phyloP scores from a whole-genome alignment of 495 filamentous ascomycete species.

The Aspergillus campestris region DNA sequence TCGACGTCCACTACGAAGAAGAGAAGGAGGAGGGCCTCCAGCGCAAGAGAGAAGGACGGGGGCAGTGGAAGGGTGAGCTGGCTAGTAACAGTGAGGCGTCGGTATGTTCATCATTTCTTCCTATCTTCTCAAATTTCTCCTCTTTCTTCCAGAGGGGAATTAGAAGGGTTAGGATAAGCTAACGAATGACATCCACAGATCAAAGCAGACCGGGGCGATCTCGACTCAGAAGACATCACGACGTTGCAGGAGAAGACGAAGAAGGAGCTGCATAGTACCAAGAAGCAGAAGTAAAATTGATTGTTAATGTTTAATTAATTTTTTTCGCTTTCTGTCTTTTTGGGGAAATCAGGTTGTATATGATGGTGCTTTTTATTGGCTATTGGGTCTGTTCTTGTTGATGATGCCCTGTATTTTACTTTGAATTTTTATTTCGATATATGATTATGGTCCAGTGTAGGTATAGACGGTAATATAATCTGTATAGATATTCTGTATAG shows the following conservation, averaged over 20 bases:
- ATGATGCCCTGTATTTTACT: too few species aligned
- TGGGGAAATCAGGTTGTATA: too few species aligned
- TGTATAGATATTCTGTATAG: neutral
- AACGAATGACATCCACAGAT: too few species aligned
- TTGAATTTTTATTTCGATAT: too few species aligned
- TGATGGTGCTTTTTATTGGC: neutral
- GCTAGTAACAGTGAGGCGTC: conserved; percentile 74
- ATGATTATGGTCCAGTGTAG: too few species aligned
- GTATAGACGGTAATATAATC: too few species aligned
- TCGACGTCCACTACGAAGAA: conserved; percentile 46
- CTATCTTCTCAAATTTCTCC: neutral
- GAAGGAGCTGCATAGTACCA: conserved; percentile 17
- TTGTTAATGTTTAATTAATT: neutral
- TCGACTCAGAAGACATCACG: conserved; percentile 35
- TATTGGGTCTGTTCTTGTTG: neutral
- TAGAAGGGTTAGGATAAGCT: too few species aligned
- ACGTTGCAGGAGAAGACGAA: conserved; percentile 47
- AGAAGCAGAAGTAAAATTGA: conserved; percentile 8
- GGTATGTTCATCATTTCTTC: conserved; percentile 33
- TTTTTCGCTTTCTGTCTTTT: neutral
- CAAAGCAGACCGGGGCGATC: conserved; percentile 56
- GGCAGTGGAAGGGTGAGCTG: conserved; percentile 71
- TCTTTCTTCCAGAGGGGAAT: too few species aligned
- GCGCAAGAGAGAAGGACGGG: conserved; percentile 66
- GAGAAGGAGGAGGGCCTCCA: conserved; percentile 65